Evolutionary conservation across 192 early-diverging fungal genomes (phyloP), one percentile per base, ranked within the genome.

Genomic region (Oehlia diaphana): DNA sequence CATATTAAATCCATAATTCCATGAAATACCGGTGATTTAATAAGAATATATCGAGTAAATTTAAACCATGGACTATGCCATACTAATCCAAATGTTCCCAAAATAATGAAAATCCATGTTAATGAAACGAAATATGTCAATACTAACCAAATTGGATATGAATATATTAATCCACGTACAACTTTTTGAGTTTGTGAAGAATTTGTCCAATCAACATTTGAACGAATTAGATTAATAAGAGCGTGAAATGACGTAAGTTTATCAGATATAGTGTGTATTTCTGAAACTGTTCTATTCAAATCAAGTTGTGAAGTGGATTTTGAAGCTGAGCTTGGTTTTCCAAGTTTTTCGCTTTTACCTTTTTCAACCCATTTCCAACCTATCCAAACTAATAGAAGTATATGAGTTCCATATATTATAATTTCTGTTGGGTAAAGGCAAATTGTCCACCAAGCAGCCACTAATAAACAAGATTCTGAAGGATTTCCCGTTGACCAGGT

Each of bases 61-160:
- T 50, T 78, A 53, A 83, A 82, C 86, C 86, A 87, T 76, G 86
- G 84, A 21, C 84, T 83, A 31, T 84, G 81, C 86, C 86, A 87
- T 47, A 84, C 81, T 53, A 87, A 79, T 9, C 28, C 80, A 31
- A 85, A 53, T 28, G 79, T 84, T 13, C 86, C 86, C 14, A 80
- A 12, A 21, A 83, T 72, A 6, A 63, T 65, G 9, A 82, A 21
- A 14, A 82, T 83, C 72, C 81, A 81, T 21, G 82, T 82, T 71
- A 85, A 82, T 6, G 84, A 81, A 26, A 87, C 39, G 77, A 85
- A 72, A 37, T 80, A 85, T 19, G 74, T 84, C 5, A 85, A 64
- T 37, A 85, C 61, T 50, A 87, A 39, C 86, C 86, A 87, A 7
- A 79, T 72, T 12, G 84, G 62, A 73, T 84, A 87, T 23, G 74